Conservation (phyloP, 106 monocot genomes). For the Allium sativum region DNA sequence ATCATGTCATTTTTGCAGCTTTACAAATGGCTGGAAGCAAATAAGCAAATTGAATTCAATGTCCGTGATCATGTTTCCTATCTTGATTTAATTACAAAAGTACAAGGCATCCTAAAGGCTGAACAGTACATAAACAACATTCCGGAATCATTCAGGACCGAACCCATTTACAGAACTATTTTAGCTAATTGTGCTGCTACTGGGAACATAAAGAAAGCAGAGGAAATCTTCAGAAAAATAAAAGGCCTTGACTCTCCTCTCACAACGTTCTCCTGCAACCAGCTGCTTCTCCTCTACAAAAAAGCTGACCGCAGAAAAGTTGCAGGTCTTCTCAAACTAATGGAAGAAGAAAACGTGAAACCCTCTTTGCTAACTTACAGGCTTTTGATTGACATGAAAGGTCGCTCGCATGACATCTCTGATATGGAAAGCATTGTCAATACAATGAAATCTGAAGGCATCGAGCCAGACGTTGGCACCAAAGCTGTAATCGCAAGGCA, state of each 20-base stretch:
- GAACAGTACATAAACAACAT: constrained; percentile 61
- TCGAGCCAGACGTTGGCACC: constrained; percentile 43
- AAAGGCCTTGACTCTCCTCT: constrained; percentile 38
- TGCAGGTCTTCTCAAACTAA: constrained; percentile 58
- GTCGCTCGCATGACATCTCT: constrained; percentile 39
- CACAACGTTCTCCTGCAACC: constrained; percentile 57
- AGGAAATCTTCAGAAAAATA: constrained; percentile 71
- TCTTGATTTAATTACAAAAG: constrained; percentile 56
- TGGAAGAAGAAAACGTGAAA: constrained; percentile 82
- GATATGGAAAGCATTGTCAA: constrained; percentile 68
- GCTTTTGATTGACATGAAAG: constrained; percentile 71
- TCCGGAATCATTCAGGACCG: constrained; percentile 42
- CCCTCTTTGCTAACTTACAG: constrained; percentile 61
- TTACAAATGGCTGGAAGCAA: constrained; percentile 58
- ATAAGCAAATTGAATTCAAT: constrained; percentile 41
- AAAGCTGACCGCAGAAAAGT: constrained; percentile 63
- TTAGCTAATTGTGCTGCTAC: constrained; percentile 49
- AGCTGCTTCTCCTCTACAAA: constrained; percentile 76
- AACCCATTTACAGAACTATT: constrained; percentile 62
- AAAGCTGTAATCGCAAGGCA: constrained; percentile 40
- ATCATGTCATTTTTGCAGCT: constrained; percentile 34
- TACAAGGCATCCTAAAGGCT: constrained; percentile 39
- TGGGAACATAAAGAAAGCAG: constrained; percentile 47
- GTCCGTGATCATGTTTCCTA: constrained; percentile 59
- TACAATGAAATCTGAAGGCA: constrained; percentile 63